Conservation (phyloP, 768 basidiomycete genomes). For the Leccinum subgranulosum region DNA sequence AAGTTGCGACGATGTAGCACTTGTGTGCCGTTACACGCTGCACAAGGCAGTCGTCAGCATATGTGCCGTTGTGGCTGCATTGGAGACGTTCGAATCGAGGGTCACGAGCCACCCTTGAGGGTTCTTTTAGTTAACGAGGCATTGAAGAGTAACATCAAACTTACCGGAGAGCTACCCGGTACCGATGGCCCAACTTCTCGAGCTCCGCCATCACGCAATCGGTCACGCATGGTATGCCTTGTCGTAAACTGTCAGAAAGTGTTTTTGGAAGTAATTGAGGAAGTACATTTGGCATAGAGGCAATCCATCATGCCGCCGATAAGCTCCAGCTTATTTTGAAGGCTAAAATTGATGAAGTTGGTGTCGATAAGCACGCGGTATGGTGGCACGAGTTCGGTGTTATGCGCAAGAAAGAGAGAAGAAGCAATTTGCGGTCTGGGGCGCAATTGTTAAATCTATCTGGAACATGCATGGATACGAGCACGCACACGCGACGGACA, state of each 20-base stretch:
- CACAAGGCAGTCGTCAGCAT: constrained; percentile 97
- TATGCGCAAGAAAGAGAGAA: constrained; percentile 92
- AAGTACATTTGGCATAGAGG: constrained; percentile 92
- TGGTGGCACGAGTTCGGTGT: constrained; percentile 92
- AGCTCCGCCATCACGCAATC: constrained; percentile 99
- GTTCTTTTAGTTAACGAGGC: constrained; percentile 5
- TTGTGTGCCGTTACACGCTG: constrained; percentile 93
- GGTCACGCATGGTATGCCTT: constrained; percentile 98
- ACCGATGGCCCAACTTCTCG: constrained; percentile 95
- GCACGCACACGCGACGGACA: constrained; percentile 72
- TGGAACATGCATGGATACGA: not conserved
- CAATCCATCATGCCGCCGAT: constrained; percentile 99
- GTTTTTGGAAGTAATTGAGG: not conserved
- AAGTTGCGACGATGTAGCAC: constrained; percentile 97
- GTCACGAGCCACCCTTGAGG: constrained; percentile 90
- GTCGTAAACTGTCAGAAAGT: constrained; percentile 3
- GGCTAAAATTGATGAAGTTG: constrained; percentile 98
- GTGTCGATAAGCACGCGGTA: constrained; percentile 98
- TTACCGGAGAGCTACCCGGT: constrained; percentile 90
- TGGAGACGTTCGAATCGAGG: constrained; percentile 92
- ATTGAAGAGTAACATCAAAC: constrained; percentile 23
- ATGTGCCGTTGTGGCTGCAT: constrained; percentile 94
- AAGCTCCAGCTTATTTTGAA: constrained; percentile 97
- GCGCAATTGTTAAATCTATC: not conserved
- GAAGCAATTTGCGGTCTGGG: constrained; percentile 81